A percentile compares a stretch with the other conserved stretches of the same genome.
Evolutionary conservation across 495 filamentous ascomycete genomes (phyloP).

Genomic region (Margaritispora aquatica): DNA sequence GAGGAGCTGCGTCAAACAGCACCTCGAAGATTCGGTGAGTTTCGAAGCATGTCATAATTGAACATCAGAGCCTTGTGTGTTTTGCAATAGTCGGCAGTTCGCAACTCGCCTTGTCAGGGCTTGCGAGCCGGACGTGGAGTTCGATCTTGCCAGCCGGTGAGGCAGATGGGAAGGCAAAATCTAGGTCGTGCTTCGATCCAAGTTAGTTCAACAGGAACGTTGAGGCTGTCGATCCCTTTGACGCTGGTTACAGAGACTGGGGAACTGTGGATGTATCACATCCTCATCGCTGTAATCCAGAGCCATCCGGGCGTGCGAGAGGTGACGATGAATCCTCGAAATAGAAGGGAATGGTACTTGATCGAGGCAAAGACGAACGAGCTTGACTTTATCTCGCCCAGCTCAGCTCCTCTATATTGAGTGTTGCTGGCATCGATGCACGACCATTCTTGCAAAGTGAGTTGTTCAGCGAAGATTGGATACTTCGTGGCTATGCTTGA

Average conservation of each 20-base stretch:
- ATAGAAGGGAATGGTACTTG: background rate
- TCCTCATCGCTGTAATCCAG: background rate
- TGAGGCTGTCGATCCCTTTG: background rate
- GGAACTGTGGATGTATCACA: background rate
- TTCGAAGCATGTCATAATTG: background rate
- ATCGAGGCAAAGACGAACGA: background rate
- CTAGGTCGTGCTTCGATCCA: background rate
- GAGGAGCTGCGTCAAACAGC: background rate
- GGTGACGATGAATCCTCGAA: background rate
- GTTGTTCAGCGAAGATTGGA: conserved; percentile 8
- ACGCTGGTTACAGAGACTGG: background rate
- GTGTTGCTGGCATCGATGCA: background rate
- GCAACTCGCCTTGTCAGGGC: background rate
- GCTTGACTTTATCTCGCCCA: conserved; percentile 3
- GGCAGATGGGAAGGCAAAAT: background rate
- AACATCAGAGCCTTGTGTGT: conserved; percentile 1
- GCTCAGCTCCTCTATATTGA: background rate
- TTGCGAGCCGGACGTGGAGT: background rate
- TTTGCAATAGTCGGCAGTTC: background rate
- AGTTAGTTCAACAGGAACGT: background rate
- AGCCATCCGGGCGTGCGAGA: background rate
- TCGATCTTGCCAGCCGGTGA: background rate
- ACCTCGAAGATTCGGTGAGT: background rate
- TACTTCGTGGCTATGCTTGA: background rate
- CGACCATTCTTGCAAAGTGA: conserved; percentile 1